phyloP scores from a whole-genome alignment of 2,329 filamentous ascomycete genomes.

The Xylariaceae sp. region DNA sequence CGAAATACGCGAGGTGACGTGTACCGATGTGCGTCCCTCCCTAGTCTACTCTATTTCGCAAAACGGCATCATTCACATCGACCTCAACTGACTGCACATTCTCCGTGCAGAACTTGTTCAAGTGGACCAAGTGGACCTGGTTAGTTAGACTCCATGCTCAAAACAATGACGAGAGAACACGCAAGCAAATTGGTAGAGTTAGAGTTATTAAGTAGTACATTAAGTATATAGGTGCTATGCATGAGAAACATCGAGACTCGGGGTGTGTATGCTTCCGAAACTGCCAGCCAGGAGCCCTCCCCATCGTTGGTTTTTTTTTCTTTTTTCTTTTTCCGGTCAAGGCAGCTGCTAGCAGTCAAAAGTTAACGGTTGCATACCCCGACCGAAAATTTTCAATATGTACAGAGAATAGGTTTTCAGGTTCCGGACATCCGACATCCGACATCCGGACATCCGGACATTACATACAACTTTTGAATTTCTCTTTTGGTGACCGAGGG shows the following conservation, averaged over 20 bases:
- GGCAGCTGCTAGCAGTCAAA: too few relatives aligned
- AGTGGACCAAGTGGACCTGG: too few relatives aligned
- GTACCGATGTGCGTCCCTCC: too few relatives aligned
- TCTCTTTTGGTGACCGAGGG: neutral
- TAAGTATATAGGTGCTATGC: neutral
- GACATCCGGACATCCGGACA: too few relatives aligned
- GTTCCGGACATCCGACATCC: slow-evolving; percentile 6
- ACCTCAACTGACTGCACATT: too few relatives aligned
- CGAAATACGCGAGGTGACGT: too few relatives aligned
- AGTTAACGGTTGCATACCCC: too few relatives aligned
- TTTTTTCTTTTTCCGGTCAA: too few relatives aligned
- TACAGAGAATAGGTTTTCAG: slow-evolving; percentile 1
- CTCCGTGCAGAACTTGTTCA: too few relatives aligned
- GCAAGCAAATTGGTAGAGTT: neutral
- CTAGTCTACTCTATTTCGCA: too few relatives aligned
- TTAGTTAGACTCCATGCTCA: neutral
- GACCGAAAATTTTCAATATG: neutral
- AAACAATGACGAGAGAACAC: neutral
- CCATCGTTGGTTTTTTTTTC: neutral
- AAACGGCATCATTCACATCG: too few relatives aligned
- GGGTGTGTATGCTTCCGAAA: neutral
- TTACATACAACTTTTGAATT: neutral
- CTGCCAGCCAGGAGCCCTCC: neutral
- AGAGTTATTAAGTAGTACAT: neutral
- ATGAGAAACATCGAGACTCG: neutral